These are phyloP conservation scores for Canavalia gladiata DNA, from an alignment of 306 rosid genomes.

Conservation along the genomic window DNA sequence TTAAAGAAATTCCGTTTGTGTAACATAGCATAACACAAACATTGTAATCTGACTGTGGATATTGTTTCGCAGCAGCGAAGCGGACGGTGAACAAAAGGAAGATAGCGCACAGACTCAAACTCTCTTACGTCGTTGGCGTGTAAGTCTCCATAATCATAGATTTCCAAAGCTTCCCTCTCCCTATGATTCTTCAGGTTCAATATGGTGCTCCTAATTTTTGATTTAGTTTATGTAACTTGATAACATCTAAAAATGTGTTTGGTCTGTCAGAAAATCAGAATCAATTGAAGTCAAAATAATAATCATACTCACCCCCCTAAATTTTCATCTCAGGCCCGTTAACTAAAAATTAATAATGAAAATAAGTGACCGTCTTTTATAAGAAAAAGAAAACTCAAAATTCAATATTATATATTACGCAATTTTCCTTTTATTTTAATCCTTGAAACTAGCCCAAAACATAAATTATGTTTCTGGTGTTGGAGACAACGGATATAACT, in stretches of 20 bases:
- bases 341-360: not conserved
- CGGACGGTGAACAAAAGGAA: slow-evolving; percentile 46
- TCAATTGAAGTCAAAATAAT: not conserved
- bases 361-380: not conserved
- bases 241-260: slow-evolving; percentile 24
- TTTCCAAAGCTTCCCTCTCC: not conserved
- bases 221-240: not conserved
- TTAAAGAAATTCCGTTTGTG: slow-evolving; percentile 27
- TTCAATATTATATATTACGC: no score
- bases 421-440: no score
- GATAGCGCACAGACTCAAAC: slow-evolving; percentile 49
- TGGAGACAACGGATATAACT: no score
- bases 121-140: slow-evolving; percentile 60
- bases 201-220: not conserved
- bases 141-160: slow-evolving; percentile 32
- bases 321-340: not conserved
- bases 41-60: slow-evolving; percentile 11
- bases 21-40: not conserved
- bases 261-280: slow-evolving; percentile 5
- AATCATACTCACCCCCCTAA: not conserved
- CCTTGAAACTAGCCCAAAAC: no score
- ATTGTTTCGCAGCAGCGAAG: slow-evolving; percentile 60
- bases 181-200: not conserved
- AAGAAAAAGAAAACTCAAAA: no score
- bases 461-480: no score